Conservation (phyloP, 129 eudicot species). For the Centaurea solstitialis region DNA sequence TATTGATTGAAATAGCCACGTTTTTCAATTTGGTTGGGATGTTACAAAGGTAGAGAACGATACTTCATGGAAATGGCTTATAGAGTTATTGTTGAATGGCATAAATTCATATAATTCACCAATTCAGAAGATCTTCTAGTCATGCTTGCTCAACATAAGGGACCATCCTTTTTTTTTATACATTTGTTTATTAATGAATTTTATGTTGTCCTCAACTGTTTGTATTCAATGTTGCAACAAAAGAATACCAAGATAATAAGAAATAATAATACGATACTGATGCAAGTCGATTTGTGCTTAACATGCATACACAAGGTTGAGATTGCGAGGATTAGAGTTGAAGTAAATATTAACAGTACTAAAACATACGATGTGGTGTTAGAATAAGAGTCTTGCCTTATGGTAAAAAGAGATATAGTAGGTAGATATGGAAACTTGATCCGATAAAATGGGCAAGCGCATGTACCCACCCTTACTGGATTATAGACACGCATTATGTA, state of each 20-base stretch:
- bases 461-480: too few species aligned
- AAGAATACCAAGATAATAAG: not conserved
- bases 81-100: not conserved
- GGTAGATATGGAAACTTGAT: not conserved
- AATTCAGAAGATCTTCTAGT: not conserved
- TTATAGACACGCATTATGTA: too few species aligned
- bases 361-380: not conserved
- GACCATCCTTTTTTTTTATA: not conserved
- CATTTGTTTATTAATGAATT: not conserved
- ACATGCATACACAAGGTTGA: not conserved
- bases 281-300: not conserved
- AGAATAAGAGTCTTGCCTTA: not conserved
- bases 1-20: not conserved
- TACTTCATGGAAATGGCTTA: not conserved
- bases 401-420: not conserved
- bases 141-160: not conserved
- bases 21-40: not conserved
- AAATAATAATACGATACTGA: not conserved
- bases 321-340: not conserved
- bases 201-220: not conserved
- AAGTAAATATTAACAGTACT: not conserved
- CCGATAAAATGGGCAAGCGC: too few species aligned
- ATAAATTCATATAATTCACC: not conserved
- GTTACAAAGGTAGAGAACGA: not conserved
- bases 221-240: not conserved